Percentiles rank a stretch among this genome's conserved stretches.
Evolutionary conservation across 139 green algal species (phyloP).

Genomic region (Closterium sp.): DNA sequence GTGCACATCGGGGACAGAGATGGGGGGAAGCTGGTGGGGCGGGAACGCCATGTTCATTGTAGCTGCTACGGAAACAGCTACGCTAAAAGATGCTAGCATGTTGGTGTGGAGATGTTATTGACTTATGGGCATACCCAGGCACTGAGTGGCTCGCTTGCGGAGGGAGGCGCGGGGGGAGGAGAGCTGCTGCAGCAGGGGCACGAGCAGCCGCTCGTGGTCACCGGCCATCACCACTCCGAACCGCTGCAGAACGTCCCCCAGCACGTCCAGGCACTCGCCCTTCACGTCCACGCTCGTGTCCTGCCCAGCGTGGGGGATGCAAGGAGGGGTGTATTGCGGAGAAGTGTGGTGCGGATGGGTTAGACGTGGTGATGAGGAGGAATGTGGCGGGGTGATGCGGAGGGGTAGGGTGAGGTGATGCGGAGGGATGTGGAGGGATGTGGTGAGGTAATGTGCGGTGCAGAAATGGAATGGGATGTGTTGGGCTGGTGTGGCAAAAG

Average conservation of each 20-base stretch:
- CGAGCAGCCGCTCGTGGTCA: conserved; percentile 60
- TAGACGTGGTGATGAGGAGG: too few species aligned
- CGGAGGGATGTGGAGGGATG: background rate
- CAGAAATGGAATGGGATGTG: too few species aligned
- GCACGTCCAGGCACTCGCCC: conserved; percentile 73
- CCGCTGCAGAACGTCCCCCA: conserved; percentile 63
- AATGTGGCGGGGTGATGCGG: too few species aligned
- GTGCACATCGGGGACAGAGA: background rate
- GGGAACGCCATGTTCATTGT: too few species aligned
- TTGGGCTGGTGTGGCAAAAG: too few species aligned
- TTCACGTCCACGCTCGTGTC: conserved; percentile 48
- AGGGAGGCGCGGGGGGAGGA: conserved; percentile 62
- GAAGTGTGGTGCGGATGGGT: too few species aligned
- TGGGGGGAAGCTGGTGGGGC: background rate
- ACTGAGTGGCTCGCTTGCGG: conserved; percentile 65
- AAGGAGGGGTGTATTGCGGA: too few species aligned
- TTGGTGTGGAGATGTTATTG: too few species aligned
- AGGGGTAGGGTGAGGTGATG: too few species aligned
- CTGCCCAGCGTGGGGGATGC: conserved; percentile 16
- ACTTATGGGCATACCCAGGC: conserved; percentile 12
- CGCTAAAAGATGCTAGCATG: too few species aligned
- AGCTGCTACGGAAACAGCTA: too few species aligned
- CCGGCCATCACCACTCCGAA: conserved; percentile 66
- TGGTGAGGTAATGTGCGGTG: too few species aligned
- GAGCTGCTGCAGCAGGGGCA: conserved; percentile 68